Evolutionary conservation across 169 alveolate genomes (phyloP), one percentile per base, ranked within the genome.

Genomic region (Perkinsus marinus): DNA sequence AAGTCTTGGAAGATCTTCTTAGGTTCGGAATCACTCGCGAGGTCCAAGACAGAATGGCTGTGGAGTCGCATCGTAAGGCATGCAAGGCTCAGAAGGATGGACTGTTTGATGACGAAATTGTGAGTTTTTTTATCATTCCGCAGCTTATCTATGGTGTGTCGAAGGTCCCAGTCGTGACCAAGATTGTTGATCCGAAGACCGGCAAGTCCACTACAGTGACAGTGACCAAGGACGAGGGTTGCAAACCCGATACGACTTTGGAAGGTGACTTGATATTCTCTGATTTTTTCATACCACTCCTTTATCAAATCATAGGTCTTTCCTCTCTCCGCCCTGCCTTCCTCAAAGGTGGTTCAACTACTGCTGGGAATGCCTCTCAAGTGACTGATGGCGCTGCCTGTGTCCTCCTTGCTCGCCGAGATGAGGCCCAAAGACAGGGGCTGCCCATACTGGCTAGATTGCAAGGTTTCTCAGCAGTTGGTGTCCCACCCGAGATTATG

Each of bases 341-440:
- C 95, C 93, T 95, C 89, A 95, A 95, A 68, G 96, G 95, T 39
- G 99, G 99, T 19, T 93, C 96, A 79, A 97, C 98, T 22, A 97
- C 98, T 39, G 98, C 98, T 34, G 98, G 98, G 57, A 98, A 97
- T 94, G 94, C 98, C 47, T 95, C 98, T 92, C 97, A 97, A 92
- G 96, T 96, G 68, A 95, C 98, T 79, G 99, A 98, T 93, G 98
- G 99, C 17, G 98, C 98, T 13, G 98, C 98, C 68, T 96, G 96
- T 90, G 97, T 96, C 39, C 95, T 98, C 30, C 92, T 98, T 79
- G 98, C 98, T 39, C 94, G 97, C 43, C 95, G 98, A 92, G 93
- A 95, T 39, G 96, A 94, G n/a, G 98, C 98, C 34, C 91, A 95
- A 91, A 94, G 94, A 91, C 94, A 93, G 39, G 96, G 97, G 41